Conservation (phyloP, 768 basidiomycete genomes). For the Flagelloscypha sp. region DNA sequence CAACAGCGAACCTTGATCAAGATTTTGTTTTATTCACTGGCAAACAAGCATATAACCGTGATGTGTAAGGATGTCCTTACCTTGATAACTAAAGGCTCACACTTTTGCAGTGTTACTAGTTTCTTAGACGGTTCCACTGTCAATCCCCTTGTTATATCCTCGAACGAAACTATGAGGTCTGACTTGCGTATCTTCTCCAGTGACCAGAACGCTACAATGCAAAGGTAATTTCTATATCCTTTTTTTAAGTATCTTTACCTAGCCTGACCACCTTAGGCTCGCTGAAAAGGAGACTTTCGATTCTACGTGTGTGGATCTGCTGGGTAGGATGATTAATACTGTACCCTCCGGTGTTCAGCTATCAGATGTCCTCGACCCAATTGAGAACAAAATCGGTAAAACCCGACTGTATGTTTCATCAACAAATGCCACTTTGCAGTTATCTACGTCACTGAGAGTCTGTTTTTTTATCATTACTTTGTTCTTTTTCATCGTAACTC, state of each 20-base stretch:
- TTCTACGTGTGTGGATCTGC: conserved; percentile 28
- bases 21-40: no score
- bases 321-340: conserved; percentile 40
- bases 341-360: conserved; percentile 36
- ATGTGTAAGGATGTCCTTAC: conserved; percentile 24
- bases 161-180: conserved; percentile 28
- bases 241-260: not conserved
- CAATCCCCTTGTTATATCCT: conserved; percentile 28
- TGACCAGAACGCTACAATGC: conserved; percentile 34
- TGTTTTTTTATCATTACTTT: no score
- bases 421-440: conserved; percentile 25
- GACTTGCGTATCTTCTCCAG: conserved; percentile 31
- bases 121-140: conserved; percentile 31
- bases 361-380: conserved; percentile 35
- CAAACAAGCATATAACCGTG: no score
- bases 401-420: conserved; percentile 3
- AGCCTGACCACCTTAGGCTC: conserved; percentile 18
- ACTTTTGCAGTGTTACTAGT: conserved; percentile 26
- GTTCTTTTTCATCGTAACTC: no score
- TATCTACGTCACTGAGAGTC: no score
- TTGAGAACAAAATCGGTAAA: conserved; percentile 32
- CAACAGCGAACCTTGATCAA: no score
- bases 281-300: conserved; percentile 27
- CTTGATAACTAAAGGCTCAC: no score
- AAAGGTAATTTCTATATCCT: conserved; percentile 18